phyloP scores from a whole-genome alignment of 1,139 yeast species.

The Zygosaccharomyces pseudobailii region DNA sequence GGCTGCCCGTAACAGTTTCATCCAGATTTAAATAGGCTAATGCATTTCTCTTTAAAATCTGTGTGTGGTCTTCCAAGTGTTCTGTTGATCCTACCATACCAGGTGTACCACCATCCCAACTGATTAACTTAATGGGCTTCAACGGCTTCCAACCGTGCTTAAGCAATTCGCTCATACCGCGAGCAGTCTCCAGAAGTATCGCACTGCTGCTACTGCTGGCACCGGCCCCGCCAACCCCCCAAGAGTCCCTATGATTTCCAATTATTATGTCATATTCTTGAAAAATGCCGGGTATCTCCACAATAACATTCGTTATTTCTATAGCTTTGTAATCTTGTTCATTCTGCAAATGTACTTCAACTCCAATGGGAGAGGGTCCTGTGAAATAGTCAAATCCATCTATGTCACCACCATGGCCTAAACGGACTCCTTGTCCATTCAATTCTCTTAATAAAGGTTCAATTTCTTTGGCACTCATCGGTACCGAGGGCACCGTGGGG shows the following conservation, averaged over 20 bases:
- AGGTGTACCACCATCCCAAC: constrained; percentile 50
- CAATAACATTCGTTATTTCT: constrained; percentile 42
- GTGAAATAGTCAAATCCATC: constrained; percentile 37
- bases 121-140: constrained; percentile 45
- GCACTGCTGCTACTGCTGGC: constrained; percentile 44
- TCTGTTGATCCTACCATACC: constrained; percentile 49
- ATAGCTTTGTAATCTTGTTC: constrained; percentile 36
- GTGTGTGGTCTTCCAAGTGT: constrained; percentile 40
- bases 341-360: constrained; percentile 35
- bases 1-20: constrained; percentile 41
- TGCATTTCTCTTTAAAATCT: constrained; percentile 33
- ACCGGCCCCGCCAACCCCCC: constrained; percentile 42
- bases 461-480: constrained; percentile 40
- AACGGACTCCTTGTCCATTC: constrained; percentile 32
- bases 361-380: constrained; percentile 37
- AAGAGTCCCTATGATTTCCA: constrained; percentile 46
- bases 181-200: constrained; percentile 42
- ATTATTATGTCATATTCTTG: constrained; percentile 44
- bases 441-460: constrained; percentile 36
- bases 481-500: constrained; percentile 43
- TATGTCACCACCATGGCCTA: constrained; percentile 37
- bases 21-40: constrained; percentile 46
- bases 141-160: constrained; percentile 51
- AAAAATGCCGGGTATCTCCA: constrained; percentile 47
- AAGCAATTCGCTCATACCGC: constrained; percentile 39